Conservation (phyloP, 441 rosid genomes). For the Adansonia rubrostipa region DNA sequence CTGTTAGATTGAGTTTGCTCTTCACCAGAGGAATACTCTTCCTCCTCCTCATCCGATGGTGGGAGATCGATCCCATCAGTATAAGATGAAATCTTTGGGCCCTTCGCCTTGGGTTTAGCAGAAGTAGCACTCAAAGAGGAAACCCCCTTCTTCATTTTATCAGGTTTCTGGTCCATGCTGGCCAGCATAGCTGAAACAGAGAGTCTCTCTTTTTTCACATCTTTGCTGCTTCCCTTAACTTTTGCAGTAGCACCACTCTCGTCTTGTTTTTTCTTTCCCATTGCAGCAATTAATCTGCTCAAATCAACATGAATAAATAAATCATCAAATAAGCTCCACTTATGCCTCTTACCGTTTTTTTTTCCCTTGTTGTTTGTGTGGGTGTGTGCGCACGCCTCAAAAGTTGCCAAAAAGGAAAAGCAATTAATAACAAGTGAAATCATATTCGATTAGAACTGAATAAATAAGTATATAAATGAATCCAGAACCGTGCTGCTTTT, state of each 20-base stretch:
- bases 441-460: background rate
- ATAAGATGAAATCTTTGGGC: conserved; percentile 53
- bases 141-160: conserved; percentile 69
- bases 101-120: conserved; percentile 52
- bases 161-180: conserved; percentile 76
- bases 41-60: conserved; percentile 73
- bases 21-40: conserved; percentile 40
- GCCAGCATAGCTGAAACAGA: conserved; percentile 86
- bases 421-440: background rate
- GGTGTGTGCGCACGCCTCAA: background rate
- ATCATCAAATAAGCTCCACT: background rate
- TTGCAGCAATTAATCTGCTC: conserved; percentile 35
- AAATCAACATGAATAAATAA: background rate
- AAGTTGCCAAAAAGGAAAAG: background rate
- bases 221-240: conserved; percentile 53
- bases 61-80: conserved; percentile 83
- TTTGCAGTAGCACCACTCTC: conserved; percentile 46
- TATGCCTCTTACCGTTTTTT: background rate
- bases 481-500: background rate
- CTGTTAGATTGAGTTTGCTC: conserved; percentile 43
- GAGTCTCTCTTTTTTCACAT: conserved; percentile 62
- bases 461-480: background rate
- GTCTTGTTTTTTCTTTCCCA: conserved; percentile 83
- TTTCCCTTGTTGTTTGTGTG: too few species aligned
- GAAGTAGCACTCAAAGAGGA: conserved; percentile 38